Evolutionary conservation across 192 early-diverging fungal species (phyloP).

Genomic region (Phycomyces blakesleeanus): DNA sequence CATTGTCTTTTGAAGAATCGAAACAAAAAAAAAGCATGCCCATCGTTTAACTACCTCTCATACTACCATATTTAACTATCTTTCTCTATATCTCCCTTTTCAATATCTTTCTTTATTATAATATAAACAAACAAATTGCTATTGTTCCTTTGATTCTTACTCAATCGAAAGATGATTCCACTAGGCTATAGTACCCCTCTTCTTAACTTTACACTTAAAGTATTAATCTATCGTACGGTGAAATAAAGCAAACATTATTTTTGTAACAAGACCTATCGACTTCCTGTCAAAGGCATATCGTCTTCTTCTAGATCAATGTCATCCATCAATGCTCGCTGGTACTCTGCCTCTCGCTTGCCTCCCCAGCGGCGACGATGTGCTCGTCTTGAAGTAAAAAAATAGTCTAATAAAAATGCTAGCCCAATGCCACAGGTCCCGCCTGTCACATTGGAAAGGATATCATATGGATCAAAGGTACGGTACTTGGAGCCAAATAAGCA

Average conservation of each 20-base stretch:
- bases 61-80: neutral
- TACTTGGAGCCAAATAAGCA: conserved; percentile 19
- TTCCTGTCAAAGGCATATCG: too few relatives aligned
- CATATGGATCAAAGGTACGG: conserved; percentile 35
- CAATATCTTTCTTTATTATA: too few relatives aligned
- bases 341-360: conserved; percentile 26
- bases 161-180: neutral
- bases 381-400: conserved; percentile 8
- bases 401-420: conserved; percentile 17
- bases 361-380: conserved; percentile 27
- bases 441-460: conserved; percentile 32
- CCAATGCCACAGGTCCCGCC: conserved; percentile 25
- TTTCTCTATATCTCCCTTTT: too few relatives aligned
- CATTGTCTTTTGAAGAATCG: conserved; percentile 19
- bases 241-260: neutral
- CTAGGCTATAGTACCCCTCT: neutral
- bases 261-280: neutral
- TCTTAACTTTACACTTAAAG: neutral
- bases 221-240: neutral
- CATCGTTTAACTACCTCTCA: neutral
- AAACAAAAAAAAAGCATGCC: neutral
- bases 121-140: too few relatives aligned
- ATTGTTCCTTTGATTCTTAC: neutral
- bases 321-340: conserved; percentile 33
- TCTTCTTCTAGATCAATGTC: conserved; percentile 2